Evolutionary conservation across 2,329 filamentous ascomycete genomes (phyloP), one percentile per base, ranked within the genome.

Genomic region (Graphilbum sp.): DNA sequence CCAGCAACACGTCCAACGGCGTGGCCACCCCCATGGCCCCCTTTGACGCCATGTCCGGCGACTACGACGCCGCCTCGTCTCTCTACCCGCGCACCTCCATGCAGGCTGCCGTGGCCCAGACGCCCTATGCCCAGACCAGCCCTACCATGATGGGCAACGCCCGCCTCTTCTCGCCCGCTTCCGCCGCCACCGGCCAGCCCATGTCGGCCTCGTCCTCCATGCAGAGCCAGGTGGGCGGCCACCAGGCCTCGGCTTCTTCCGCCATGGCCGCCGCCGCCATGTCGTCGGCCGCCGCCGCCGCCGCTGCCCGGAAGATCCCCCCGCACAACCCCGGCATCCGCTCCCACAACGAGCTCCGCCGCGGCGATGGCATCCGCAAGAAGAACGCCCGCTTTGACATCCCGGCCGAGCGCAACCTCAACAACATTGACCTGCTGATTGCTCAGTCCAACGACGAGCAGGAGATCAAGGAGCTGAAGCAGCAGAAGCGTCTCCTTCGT

Each of bases 331-430:
- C 82, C 21, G 66, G 71, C 39, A 71, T 79, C 57, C 73, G 75
- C 53, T 80, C 72, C 49, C 80, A 82, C 62, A 85, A 86, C 44
- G 79, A 87, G 40, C 65, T 83, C 57, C 69, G 75, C 44, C 72
- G 83, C 49, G 76, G 84, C 40, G 86, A 92, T 49, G 85, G 90
- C 44, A 92, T 96, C 58, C 75, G 90, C 52, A 98, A 98, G 76
- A 96, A 96, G 79, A 98, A 96, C 54, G 86, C 87, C 47, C 81
- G 88, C 48, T 95, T 96, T 59, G 88, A 96, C 53, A 98, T 98
- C 48, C 90, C 90, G 10, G 77, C 83, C 33, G 90, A 95, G 62
- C 75, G 87, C 45, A 96, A 87, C 52, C 72, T 98, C 49, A 78
- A 73, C 66, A 96, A 92, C 62, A 96, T 98, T 60, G 90, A 98